phyloP scores from a whole-genome alignment of 257 asterid species.

The Handroanthus guayacan region DNA sequence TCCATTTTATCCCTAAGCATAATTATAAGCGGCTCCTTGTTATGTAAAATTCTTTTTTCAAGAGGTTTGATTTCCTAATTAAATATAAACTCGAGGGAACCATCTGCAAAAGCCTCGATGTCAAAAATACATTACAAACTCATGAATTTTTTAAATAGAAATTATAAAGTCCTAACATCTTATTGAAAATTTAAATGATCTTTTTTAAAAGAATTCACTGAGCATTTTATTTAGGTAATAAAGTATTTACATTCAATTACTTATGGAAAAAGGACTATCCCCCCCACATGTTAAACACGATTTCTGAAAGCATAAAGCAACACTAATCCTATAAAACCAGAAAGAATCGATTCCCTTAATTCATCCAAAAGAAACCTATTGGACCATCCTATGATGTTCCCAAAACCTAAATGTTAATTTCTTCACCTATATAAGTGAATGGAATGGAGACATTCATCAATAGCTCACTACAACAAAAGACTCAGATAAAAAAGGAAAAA shows the following conservation, averaged over 20 bases:
- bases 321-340: constrained; percentile 29
- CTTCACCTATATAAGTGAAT: constrained; percentile 9
- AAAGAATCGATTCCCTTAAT: constrained; percentile 48
- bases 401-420: not conserved
- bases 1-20: too few species aligned
- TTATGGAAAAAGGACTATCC: constrained; percentile 15
- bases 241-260: constrained; percentile 21
- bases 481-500: too few species aligned
- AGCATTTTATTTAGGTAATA: not conserved
- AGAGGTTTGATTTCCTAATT: too few species aligned
- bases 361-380: constrained; percentile 39
- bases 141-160: too few species aligned
- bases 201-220: too few species aligned
- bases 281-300: not conserved
- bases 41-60: too few species aligned
- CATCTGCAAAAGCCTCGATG: too few species aligned
- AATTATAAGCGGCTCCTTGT: too few species aligned
- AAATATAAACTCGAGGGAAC: too few species aligned
- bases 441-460: not conserved
- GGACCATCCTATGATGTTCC: constrained; percentile 22
- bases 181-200: too few species aligned
- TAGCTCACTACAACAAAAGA: not conserved
- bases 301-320: constrained; percentile 44
- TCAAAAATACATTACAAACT: too few species aligned
- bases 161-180: too few species aligned